Base-by-base conservation (phyloP, 148 eudicot species). In the Fagopyrum homotropicum region DNA sequence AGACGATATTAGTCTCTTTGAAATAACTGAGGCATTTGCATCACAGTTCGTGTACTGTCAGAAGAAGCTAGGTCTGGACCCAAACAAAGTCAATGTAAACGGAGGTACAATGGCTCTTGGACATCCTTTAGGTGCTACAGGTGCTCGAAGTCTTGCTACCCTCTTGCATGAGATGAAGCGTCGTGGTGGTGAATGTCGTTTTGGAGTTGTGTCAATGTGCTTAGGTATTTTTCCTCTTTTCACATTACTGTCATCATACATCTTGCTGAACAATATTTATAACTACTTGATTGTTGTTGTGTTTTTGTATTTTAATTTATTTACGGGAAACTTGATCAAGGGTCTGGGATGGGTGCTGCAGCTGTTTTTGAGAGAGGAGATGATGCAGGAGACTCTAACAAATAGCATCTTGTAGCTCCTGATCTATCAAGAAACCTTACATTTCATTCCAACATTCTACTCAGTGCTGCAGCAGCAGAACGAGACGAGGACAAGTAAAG, bases 21-120 rank as follows among this genome's bases (percentile, higher is more conserved):
- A 72, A 26, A 72, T 72, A 46, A 72, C 14, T 19, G 74, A 72
- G 74, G 99, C 99, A 78, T 95, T 95, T 85, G 99, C 97, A 45
- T 89, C 99, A 35, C 96, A 92, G 75, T 95, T 79, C 83, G 85
- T 95, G 14, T 95, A 95, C 78, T 92, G 97, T 77, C 89, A 79
- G 22, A 95, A 90, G 92, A 95, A 95, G 85, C 82, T 95, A 75
- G 89, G 81, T 48, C 92, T 92, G 73, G 97, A 95, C 79, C 90
- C 90, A 6, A 84, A 84, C 74, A 95, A 95, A 83, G 88, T 95
- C 73, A 95, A 95, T 84, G 99, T 92, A 15, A 95, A 95, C 77
- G 99, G 99, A 79, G 99, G 98, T 74, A 96, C 99, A 45, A 95
- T 95, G 88, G 99, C 98, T 16, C 75, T 95, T 52, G 99, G 99